Conservation (phyloP, 371 early-diverging fungal species). For the Encephalitozoon cuniculi region DNA sequence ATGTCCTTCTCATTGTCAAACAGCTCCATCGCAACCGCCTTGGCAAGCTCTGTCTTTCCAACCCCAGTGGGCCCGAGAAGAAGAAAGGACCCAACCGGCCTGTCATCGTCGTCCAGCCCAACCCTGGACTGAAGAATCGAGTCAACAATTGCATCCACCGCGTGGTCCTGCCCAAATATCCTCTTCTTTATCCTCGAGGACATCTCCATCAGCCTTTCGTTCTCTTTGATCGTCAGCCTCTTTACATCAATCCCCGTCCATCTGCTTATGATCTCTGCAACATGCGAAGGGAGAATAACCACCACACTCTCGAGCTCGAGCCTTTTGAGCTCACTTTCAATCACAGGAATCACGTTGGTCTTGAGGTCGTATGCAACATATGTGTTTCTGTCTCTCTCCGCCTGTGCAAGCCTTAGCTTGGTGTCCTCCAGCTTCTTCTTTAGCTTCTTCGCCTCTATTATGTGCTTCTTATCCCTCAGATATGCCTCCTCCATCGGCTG, state of each 20-base stretch:
- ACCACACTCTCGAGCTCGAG: conserved; percentile 67
- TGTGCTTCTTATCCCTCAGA: conserved; percentile 48
- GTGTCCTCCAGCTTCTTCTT: conserved; percentile 56
- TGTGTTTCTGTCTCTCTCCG: conserved; percentile 54
- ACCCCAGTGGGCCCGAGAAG: conserved; percentile 84
- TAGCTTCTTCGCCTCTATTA: conserved; percentile 49
- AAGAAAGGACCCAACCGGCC: conserved; percentile 77
- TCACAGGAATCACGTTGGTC: conserved; percentile 69
- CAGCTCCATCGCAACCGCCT: conserved; percentile 72
- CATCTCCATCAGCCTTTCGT: conserved; percentile 72
- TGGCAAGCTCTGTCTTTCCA: conserved; percentile 79
- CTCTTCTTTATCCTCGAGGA: conserved; percentile 65
- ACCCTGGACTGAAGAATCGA: conserved; percentile 72
- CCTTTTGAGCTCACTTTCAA: conserved; percentile 63
- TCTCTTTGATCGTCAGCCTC: conserved; percentile 69
- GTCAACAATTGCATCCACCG: conserved; percentile 69
- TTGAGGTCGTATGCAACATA: conserved; percentile 63
- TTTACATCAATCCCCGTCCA: conserved; percentile 79
- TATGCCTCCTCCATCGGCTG: conserved; percentile 53
- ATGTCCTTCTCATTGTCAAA: conserved; percentile 74
- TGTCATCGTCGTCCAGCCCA: conserved; percentile 69
- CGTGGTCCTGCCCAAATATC: conserved; percentile 76
- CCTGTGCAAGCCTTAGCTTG: conserved; percentile 51
- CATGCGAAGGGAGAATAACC: conserved; percentile 72
- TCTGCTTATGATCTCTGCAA: conserved; percentile 72